Evolutionary conservation across 306 rosid genomes (phyloP).

Genomic region (Castanospermum australe): DNA sequence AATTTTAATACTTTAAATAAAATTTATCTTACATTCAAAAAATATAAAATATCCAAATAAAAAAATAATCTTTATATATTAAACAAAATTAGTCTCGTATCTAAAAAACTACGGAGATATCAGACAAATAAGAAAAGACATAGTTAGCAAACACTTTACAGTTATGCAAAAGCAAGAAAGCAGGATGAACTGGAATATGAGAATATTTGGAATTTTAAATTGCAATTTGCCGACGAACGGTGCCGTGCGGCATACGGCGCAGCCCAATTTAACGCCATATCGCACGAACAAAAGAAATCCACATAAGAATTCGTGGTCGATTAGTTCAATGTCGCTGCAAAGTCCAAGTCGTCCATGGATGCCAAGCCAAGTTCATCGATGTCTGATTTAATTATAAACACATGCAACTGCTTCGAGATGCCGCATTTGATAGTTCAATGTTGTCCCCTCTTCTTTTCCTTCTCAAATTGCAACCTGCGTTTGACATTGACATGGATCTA

Average conservation of each 20-base stretch:
- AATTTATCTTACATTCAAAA: no score
- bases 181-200: background rate
- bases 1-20: no score
- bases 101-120: no score
- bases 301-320: no score
- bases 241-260: background rate
- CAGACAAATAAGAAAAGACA: no score
- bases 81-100: no score
- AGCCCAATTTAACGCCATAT: no score
- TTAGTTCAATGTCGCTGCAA: slow-evolving; percentile 6
- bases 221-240: background rate
- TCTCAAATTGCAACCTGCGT: background rate
- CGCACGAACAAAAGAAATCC: no score
- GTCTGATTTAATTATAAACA: no score
- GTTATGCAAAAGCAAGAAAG: background rate
- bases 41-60: no score
- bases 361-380: background rate
- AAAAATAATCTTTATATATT: no score
- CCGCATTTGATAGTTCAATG: slow-evolving; percentile 23
- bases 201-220: background rate
- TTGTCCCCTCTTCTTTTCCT: background rate
- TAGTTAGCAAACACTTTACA: background rate
- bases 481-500: background rate
- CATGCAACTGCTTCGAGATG: slow-evolving; percentile 27
- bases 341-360: background rate